Evolutionary conservation across 2,329 filamentous ascomycete genomes (phyloP).

Genomic region (Orbilia brochopaga): DNA sequence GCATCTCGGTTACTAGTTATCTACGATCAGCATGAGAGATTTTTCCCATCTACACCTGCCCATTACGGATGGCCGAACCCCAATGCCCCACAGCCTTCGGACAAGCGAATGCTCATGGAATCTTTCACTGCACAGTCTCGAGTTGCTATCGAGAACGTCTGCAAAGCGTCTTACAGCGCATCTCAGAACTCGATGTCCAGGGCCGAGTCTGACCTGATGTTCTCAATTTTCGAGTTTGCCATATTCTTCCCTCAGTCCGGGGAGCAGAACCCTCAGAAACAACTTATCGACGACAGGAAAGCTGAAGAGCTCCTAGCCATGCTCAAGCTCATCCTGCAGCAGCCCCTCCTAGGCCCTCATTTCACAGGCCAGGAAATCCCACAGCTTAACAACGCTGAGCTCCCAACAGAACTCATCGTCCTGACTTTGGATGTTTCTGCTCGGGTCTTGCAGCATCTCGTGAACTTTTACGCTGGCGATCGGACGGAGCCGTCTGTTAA

Average conservation of each 20-base stretch:
- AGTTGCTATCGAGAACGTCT: slow-evolving; percentile 45
- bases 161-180: slow-evolving; percentile 49
- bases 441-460: slow-evolving; percentile 39
- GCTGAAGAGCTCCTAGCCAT: slow-evolving; percentile 39
- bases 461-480: slow-evolving; percentile 40
- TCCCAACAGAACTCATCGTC: slow-evolving; percentile 48
- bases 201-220: slow-evolving; percentile 50
- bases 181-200: slow-evolving; percentile 49
- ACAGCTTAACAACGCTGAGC: slow-evolving; percentile 41
- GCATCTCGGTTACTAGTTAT: slow-evolving; percentile 45
- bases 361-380: slow-evolving; percentile 47
- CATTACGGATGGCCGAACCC: slow-evolving; percentile 49
- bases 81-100: slow-evolving; percentile 40
- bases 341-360: slow-evolving; percentile 41
- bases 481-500: slow-evolving; percentile 23
- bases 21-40: slow-evolving; percentile 48
- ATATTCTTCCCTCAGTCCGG: slow-evolving; percentile 50
- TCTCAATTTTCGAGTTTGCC: slow-evolving; percentile 48
- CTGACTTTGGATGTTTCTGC: slow-evolving; percentile 47
- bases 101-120: slow-evolving; percentile 51
- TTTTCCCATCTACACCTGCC: slow-evolving; percentile 41
- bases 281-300: slow-evolving; percentile 42
- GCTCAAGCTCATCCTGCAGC: slow-evolving; percentile 44
- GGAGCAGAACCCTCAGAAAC: slow-evolving; percentile 42
- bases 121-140: slow-evolving; percentile 46